Evolutionary conservation across 345 rosid genomes (phyloP).

Genomic region (Eucalyptus pumila): DNA sequence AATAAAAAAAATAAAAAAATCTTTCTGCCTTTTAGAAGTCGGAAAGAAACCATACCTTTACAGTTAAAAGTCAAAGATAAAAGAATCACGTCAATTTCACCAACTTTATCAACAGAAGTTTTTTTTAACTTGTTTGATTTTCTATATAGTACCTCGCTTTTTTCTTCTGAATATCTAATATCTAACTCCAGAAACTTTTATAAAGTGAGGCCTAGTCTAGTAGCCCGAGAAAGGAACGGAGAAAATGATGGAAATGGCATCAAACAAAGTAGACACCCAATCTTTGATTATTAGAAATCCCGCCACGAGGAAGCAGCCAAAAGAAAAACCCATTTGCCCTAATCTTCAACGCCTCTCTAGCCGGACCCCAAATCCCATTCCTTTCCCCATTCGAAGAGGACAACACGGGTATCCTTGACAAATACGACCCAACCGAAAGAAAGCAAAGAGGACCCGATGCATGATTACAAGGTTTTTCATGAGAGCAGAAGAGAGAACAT

Average conservation of each 20-base stretch:
- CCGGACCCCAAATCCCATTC: not conserved
- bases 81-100: not conserved
- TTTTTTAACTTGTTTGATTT: not conserved
- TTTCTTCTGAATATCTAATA: not conserved
- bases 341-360: not conserved
- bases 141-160: not conserved
- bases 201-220: not conserved
- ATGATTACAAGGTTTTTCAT: not conserved
- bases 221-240: not conserved
- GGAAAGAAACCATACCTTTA: not conserved
- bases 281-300: not conserved
- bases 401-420: not conserved
- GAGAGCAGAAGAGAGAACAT: not conserved
- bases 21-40: not conserved
- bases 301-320: not conserved
- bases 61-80: not conserved
- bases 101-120: not conserved
- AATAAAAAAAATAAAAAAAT: not conserved
- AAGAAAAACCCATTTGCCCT: not conserved
- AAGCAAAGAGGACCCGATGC: not conserved
- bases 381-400: not conserved
- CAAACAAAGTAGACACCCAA: not conserved
- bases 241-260: not conserved
- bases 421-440: not conserved
- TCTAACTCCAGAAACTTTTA: not conserved